Evolutionary conservation across 768 basidiomycete genomes (phyloP).

Genomic region (Lentinula edodes): DNA sequence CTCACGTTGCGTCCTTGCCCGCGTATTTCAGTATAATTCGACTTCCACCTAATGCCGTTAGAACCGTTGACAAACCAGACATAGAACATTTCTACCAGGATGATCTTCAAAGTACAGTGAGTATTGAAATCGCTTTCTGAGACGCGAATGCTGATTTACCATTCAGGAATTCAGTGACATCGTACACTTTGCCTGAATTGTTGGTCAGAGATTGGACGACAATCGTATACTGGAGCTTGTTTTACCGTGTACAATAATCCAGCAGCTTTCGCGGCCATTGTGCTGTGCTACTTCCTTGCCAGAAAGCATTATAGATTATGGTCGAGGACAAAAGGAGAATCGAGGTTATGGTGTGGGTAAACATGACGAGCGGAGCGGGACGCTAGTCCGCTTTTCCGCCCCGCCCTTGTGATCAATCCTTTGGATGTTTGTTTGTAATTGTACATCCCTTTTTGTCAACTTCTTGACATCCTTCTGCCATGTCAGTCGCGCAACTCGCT

Average conservation of each 20-base stretch:
- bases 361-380: not conserved
- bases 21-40: conserved; percentile 85
- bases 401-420: not conserved
- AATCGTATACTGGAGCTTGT: not conserved
- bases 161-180: conserved; percentile 74
- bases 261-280: conserved; percentile 57
- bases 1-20: conserved; percentile 85
- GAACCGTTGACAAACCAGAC: conserved; percentile 9
- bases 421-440: not conserved
- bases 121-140: not conserved
- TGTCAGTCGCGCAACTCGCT: too few relatives aligned
- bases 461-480: too few relatives aligned
- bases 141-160: conserved; percentile 30
- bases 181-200: conserved; percentile 60
- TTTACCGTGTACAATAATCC: conserved; percentile 81
- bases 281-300: conserved; percentile 50
- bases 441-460: too few relatives aligned
- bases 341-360: not conserved
- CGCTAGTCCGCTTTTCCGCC: not conserved
- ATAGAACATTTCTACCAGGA: conserved; percentile 37
- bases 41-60: conserved; percentile 52
- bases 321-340: not conserved
- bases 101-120: conserved; percentile 38
- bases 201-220: not conserved
- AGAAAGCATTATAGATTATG: conserved; percentile 22